These are phyloP conservation scores for Solanum corneliomulleri DNA, from an alignment of 257 asterid species.

Conservation along the genomic window DNA sequence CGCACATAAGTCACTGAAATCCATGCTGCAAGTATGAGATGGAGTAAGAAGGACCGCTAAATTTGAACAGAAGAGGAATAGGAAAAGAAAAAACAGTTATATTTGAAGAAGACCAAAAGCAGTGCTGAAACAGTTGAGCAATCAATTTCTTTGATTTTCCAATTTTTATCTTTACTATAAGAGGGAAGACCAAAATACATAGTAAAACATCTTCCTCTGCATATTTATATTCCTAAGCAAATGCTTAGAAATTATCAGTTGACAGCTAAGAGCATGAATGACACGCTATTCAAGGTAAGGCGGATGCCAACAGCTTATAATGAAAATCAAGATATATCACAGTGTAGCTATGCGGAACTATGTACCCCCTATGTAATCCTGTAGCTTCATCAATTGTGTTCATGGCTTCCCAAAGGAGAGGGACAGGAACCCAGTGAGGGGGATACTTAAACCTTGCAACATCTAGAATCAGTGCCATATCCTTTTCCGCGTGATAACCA, in stretches of 20 bases:
- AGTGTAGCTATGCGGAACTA: not conserved
- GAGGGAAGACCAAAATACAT: not conserved
- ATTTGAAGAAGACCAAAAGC: not conserved
- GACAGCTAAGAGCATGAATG: not conserved
- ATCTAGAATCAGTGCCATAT: constrained; percentile 97
- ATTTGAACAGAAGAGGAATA: not conserved
- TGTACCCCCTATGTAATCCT: constrained; percentile 82
- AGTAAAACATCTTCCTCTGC: not conserved
- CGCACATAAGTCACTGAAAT: not conserved
- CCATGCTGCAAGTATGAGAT: not conserved
- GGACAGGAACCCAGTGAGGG: constrained; percentile 98
- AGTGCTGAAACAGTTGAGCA: not conserved
- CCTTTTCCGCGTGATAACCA: constrained; percentile 88
- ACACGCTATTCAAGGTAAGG: not conserved
- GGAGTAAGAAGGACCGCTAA: not conserved
- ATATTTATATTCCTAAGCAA: not conserved
- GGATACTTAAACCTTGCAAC: constrained; percentile 99
- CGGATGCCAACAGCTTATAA: not conserved
- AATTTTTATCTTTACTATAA: not conserved
- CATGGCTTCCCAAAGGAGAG: constrained; percentile 98
- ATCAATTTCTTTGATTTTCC: not conserved
- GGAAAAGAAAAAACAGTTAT: not conserved
- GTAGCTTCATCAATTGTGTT: constrained; percentile 83
- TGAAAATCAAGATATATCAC: not conserved
- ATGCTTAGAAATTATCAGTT: not conserved